phyloP scores from a whole-genome alignment of 306 rosid genomes.

The Sicyos edulis region DNA sequence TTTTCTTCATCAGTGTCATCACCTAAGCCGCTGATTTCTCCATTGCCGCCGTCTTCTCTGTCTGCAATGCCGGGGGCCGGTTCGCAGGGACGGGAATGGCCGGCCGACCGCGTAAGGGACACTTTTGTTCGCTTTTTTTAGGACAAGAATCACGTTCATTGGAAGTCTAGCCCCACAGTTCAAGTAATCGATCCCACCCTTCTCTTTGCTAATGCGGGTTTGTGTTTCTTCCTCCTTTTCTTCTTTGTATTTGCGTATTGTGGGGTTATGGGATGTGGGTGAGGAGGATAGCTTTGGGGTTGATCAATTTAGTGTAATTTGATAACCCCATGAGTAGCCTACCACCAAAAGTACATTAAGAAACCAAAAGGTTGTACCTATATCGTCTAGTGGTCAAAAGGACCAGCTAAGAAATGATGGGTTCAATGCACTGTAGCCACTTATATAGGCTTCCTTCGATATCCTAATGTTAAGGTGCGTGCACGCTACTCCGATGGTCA shows the following conservation, averaged over 20 bases:
- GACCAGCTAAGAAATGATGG: no score
- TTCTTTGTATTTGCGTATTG: neutral
- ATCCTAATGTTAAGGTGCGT: no score
- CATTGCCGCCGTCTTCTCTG: conserved; percentile 14
- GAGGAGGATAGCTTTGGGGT: neutral
- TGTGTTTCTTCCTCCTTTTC: neutral
- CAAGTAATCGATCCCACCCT: conserved; percentile 86
- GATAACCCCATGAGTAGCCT: no score
- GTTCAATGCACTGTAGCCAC: no score
- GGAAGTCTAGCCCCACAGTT: conserved; percentile 81
- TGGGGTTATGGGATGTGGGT: neutral
- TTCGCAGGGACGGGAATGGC: conserved; percentile 37
- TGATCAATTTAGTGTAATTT: neutral
- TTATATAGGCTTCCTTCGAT: no score
- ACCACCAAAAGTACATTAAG: no score
- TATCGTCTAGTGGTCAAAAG: no score
- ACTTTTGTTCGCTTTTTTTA: conserved; percentile 46
- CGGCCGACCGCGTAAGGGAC: conserved; percentile 41
- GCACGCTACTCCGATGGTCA: no score
- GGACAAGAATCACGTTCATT: conserved; percentile 44
- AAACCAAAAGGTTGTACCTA: no score
- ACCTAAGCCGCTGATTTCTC: neutral
- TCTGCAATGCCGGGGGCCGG: conserved; percentile 25
- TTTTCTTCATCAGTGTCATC: neutral
- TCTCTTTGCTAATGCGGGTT: conserved; percentile 88